Evolutionary conservation across 2,329 filamentous ascomycete species (phyloP).

Genomic region (Sporothrix euskadiensis): DNA sequence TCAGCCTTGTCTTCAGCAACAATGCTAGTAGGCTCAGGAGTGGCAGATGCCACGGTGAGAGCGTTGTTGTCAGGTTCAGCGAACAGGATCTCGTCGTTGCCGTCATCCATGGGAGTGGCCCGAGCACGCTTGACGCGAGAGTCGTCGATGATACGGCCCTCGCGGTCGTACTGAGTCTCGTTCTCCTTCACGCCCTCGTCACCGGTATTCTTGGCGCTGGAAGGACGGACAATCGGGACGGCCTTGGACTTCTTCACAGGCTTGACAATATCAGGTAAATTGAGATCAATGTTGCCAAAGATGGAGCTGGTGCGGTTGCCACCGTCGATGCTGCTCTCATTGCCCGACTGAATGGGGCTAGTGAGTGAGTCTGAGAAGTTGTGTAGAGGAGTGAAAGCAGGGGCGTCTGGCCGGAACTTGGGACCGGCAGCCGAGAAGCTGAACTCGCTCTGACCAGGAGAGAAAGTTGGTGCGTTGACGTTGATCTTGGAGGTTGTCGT

Average conservation of each 20-base stretch:
- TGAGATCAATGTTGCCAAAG: slow-evolving; percentile 69
- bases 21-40: background rate
- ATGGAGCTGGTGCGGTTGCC: slow-evolving; percentile 54
- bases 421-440: slow-evolving; percentile 67
- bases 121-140: slow-evolving; percentile 76
- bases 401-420: slow-evolving; percentile 74
- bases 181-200: slow-evolving; percentile 34
- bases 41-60: slow-evolving; percentile 28
- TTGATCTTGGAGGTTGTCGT: slow-evolving; percentile 60
- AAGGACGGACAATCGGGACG: slow-evolving; percentile 73
- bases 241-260: slow-evolving; percentile 75
- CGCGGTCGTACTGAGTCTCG: slow-evolving; percentile 51
- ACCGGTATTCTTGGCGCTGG: slow-evolving; percentile 43
- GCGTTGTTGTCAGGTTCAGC: slow-evolving; percentile 53
- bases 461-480: slow-evolving; percentile 69
- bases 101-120: slow-evolving; percentile 63
- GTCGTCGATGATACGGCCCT: slow-evolving; percentile 64
- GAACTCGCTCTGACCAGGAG: slow-evolving; percentile 64
- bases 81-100: slow-evolving; percentile 73
- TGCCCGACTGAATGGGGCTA: slow-evolving; percentile 48
- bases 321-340: slow-evolving; percentile 41
- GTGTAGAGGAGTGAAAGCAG: slow-evolving; percentile 68
- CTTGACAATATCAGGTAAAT: slow-evolving; percentile 62
- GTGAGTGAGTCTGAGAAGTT: slow-evolving; percentile 51
- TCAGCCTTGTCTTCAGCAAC: background rate